These are phyloP conservation scores for Hylodesmum podocarpum DNA, from an alignment of 306 rosid species.

Conservation along the genomic window DNA sequence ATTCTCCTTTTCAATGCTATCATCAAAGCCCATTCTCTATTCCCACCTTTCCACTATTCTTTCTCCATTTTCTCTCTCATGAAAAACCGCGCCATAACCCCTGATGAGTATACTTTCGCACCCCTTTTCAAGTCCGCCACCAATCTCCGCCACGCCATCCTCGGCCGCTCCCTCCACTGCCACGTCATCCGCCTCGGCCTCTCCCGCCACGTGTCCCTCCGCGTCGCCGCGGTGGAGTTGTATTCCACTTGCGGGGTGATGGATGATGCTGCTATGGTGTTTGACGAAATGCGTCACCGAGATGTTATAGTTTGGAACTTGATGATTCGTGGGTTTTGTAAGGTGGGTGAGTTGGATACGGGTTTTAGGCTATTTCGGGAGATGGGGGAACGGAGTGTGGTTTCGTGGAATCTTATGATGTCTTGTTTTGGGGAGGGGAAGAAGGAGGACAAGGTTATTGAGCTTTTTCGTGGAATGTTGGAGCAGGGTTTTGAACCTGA, in stretches of 20 bases:
- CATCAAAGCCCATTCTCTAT: constrained; percentile 68
- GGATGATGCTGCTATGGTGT: constrained; percentile 62
- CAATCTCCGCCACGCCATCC: constrained; percentile 34
- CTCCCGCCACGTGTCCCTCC: constrained; percentile 37
- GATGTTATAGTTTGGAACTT: constrained; percentile 71
- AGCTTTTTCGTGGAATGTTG: constrained; percentile 59
- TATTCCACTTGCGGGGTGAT: constrained; percentile 48
- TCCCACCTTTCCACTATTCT: constrained; percentile 52
- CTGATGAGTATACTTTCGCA: constrained; percentile 62
- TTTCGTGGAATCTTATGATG: constrained; percentile 84
- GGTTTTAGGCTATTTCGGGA: constrained; percentile 57
- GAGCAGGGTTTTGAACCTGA: constrained; percentile 61
- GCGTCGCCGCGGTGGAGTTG: constrained; percentile 55
- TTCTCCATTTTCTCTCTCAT: constrained; percentile 49
- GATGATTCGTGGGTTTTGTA: constrained; percentile 75
- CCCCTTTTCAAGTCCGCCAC: constrained; percentile 67
- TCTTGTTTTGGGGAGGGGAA: constrained; percentile 52
- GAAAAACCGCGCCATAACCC: constrained; percentile 45
- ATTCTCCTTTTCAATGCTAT: constrained; percentile 71
- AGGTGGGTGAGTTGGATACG: constrained; percentile 43
- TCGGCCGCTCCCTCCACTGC: constrained; percentile 55
- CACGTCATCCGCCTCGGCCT: constrained; percentile 48
- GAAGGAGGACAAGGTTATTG: constrained; percentile 53
- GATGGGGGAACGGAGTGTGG: constrained; percentile 58
- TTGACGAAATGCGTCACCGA: constrained; percentile 55